Evolutionary conservation across 495 filamentous ascomycete species (phyloP).

Genomic region (Choiromyces venosus): DNA sequence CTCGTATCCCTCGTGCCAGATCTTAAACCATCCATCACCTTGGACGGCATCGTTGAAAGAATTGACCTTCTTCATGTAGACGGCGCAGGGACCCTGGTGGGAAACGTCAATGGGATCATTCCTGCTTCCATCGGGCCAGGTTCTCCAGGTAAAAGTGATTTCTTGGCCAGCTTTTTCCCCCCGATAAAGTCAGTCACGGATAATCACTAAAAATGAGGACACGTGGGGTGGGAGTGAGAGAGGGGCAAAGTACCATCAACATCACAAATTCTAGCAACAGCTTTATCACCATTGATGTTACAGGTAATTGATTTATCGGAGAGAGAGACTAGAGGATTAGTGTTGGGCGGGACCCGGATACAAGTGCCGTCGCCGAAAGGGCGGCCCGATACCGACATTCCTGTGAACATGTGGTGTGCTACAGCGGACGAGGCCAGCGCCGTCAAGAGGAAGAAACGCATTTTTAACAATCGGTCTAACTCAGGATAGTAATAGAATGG

Average conservation of each 20-base stretch:
- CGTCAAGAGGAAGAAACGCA: background rate
- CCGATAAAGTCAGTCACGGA: background rate
- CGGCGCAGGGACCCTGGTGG: slow-evolving; percentile 65
- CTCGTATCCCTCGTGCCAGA: slow-evolving; percentile 64
- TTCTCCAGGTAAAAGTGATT: slow-evolving; percentile 60
- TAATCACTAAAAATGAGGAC: background rate
- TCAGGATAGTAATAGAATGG: background rate
- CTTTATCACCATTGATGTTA: slow-evolving; percentile 41
- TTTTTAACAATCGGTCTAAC: background rate
- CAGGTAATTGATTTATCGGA: slow-evolving; percentile 62
- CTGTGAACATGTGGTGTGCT: slow-evolving; percentile 61
- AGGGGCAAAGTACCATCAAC: slow-evolving; percentile 21
- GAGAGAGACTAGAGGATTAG: slow-evolving; percentile 52
- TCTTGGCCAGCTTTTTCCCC: slow-evolving; percentile 46
- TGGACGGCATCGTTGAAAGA: slow-evolving; percentile 41
- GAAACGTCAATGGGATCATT: slow-evolving; percentile 55
- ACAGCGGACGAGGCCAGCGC: slow-evolving; percentile 4
- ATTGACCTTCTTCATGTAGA: slow-evolving; percentile 60
- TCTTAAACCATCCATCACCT: slow-evolving; percentile 75
- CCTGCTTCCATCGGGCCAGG: slow-evolving; percentile 53
- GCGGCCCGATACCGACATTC: slow-evolving; percentile 58
- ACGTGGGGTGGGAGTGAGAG: too few species aligned
- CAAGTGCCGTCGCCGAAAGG: slow-evolving; percentile 64
- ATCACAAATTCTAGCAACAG: slow-evolving; percentile 16
- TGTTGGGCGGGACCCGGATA: slow-evolving; percentile 60